These are phyloP conservation scores for Acephala macrosclerotiorum DNA, from an alignment of 2,329 filamentous ascomycete species.

Conservation along the genomic window DNA sequence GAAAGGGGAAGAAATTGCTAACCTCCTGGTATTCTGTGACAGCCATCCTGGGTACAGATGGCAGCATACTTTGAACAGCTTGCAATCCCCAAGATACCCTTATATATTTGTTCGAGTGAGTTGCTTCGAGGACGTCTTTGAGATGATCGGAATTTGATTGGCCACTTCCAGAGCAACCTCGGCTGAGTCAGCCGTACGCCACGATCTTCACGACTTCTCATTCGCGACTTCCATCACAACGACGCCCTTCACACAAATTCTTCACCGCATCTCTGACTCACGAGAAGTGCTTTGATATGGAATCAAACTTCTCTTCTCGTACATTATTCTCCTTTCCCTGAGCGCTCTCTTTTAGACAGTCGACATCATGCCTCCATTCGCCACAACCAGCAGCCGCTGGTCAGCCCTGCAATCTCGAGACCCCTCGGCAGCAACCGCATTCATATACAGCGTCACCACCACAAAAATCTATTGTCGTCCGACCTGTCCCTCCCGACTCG, in stretches of 20 bases:
- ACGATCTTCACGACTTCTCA: slow-evolving; percentile 10
- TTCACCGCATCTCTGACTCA: neutral
- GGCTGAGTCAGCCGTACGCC: slow-evolving; percentile 21
- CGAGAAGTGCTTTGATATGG: neutral
- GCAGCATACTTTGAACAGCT: too few relatives aligned
- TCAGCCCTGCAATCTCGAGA: slow-evolving; percentile 44
- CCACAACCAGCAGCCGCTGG: slow-evolving; percentile 35
- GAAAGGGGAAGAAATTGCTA: neutral
- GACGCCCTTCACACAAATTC: neutral
- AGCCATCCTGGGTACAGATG: slow-evolving; percentile 32
- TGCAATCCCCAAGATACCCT: neutral
- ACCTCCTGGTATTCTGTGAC: slow-evolving; percentile 39
- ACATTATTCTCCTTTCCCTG: neutral
- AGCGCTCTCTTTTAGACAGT: neutral
- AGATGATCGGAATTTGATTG: slow-evolving; percentile 27
- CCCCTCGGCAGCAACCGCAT: slow-evolving; percentile 48
- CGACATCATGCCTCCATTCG: slow-evolving; percentile 28
- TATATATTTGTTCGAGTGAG: neutral
- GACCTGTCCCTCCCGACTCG: slow-evolving; percentile 65
- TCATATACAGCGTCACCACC: slow-evolving; percentile 58
- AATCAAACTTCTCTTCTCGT: neutral
- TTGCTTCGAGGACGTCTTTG: neutral
- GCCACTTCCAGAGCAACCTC: slow-evolving; percentile 34
- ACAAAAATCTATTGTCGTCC: slow-evolving; percentile 66
- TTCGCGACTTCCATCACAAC: slow-evolving; percentile 28